phyloP scores from a whole-genome alignment of 805 yeast species.

The Pichia insulana region DNA sequence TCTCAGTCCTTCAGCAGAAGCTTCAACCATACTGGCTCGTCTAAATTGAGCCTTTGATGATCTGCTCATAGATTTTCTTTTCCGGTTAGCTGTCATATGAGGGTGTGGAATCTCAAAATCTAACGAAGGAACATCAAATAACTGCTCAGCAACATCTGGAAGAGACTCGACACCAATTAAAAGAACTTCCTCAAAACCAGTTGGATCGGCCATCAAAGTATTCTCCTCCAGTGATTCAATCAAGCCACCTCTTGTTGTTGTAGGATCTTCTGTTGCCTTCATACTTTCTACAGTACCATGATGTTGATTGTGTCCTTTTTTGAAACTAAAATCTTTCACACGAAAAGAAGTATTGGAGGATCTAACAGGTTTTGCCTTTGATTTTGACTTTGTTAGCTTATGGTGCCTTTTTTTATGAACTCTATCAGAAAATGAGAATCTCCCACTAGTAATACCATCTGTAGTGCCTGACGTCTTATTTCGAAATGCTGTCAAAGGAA shows the following conservation, averaged over 20 bases:
- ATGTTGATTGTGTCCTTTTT: neutral
- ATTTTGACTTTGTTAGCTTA: slow-evolving; percentile 14
- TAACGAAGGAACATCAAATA: neutral
- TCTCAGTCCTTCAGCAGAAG: slow-evolving; percentile 66
- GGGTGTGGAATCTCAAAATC: slow-evolving; percentile 7
- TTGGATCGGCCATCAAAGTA: neutral
- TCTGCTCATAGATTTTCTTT: slow-evolving; percentile 8
- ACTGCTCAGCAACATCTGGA: neutral
- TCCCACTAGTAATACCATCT: slow-evolving; percentile 11
- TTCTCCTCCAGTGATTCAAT: neutral
- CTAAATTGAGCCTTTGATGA: slow-evolving; percentile 34
- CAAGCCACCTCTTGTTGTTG: neutral
- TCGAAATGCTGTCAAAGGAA: slow-evolving; percentile 86
- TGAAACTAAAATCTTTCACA: neutral
- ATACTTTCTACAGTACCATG: neutral
- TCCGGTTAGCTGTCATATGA: slow-evolving; percentile 1
- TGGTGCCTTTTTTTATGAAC: slow-evolving; percentile 9
- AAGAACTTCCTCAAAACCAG: slow-evolving; percentile 8
- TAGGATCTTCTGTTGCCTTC: neutral
- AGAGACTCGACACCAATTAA: slow-evolving; percentile 9
- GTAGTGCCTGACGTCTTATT: slow-evolving; percentile 37
- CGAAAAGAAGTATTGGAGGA: neutral
- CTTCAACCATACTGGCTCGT: slow-evolving; percentile 63
- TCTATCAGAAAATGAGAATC: slow-evolving; percentile 19
- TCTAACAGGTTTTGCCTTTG: slow-evolving; percentile 13